Evolutionary conservation across 805 yeast species (phyloP).

Genomic region (Yamadazyma philogaea): DNA sequence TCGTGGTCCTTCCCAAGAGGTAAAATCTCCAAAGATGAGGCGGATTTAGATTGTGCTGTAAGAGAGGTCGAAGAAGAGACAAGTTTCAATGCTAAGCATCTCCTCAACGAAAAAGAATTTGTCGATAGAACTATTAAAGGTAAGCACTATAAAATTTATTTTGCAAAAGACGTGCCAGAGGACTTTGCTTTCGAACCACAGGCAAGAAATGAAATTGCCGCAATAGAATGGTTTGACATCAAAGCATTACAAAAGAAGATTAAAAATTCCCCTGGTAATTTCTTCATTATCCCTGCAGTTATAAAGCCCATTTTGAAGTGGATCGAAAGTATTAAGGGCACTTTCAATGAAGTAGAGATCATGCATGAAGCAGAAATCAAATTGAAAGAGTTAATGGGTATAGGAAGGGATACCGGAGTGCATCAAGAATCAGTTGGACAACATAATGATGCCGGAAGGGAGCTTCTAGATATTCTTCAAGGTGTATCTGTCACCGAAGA

Average conservation of each 20-base stretch:
- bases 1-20: slow-evolving; percentile 98
- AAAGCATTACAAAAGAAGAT: slow-evolving; percentile 40
- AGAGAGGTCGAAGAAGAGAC: slow-evolving; percentile 94
- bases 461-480: slow-evolving; percentile 59
- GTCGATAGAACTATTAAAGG: slow-evolving; percentile 80
- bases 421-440: background rate
- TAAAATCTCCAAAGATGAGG: slow-evolving; percentile 89
- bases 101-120: slow-evolving; percentile 65
- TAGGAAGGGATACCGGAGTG: slow-evolving; percentile 29
- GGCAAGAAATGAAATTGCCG: slow-evolving; percentile 84
- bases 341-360: slow-evolving; percentile 51
- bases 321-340: slow-evolving; percentile 51
- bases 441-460: slow-evolving; percentile 74
- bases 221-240: slow-evolving; percentile 75
- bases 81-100: slow-evolving; percentile 76
- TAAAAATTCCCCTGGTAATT: slow-evolving; percentile 36
- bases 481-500: slow-evolving; percentile 22
- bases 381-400: slow-evolving; percentile 62
- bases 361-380: slow-evolving; percentile 62
- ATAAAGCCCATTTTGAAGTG: slow-evolving; percentile 52
- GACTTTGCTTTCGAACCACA: slow-evolving; percentile 71
- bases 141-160: slow-evolving; percentile 79
- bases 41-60: slow-evolving; percentile 82
- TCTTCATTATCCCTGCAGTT: slow-evolving; percentile 47
- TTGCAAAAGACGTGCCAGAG: slow-evolving; percentile 76